A percentile compares a stretch with the other conserved stretches of the same genome.
Conservation (phyloP, 225 moss, liverwort and hornwort genomes). For the Takakia lepidozioides region DNA sequence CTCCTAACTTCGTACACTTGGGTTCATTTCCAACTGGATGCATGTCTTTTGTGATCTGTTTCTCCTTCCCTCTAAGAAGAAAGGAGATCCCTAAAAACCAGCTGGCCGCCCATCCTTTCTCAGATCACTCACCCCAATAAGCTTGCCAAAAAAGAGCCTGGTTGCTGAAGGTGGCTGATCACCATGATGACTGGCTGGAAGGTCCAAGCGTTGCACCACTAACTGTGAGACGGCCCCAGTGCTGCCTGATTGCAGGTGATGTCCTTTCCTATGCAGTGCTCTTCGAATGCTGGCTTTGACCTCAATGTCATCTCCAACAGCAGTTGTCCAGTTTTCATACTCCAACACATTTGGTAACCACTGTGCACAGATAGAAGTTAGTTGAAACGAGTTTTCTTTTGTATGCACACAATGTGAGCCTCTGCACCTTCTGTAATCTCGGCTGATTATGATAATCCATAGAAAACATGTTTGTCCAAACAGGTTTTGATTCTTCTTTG, state of each 20-base stretch:
- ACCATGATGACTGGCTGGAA: background rate
- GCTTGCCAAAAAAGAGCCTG: constrained; percentile 22
- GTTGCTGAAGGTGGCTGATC: background rate
- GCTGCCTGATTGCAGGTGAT: constrained; percentile 19
- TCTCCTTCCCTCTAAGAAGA: no score
- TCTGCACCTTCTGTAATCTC: no score
- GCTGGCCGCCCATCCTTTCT: constrained; percentile 81
- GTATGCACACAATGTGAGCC: no score
- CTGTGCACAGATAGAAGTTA: no score
- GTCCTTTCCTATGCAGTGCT: constrained; percentile 29
- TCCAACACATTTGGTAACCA: constrained; percentile 40
- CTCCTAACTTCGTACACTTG: no score
- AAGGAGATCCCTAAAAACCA: constrained; percentile 53
- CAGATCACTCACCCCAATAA: constrained; percentile 64
- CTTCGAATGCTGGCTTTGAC: constrained; percentile 10
- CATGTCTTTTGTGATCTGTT: no score
- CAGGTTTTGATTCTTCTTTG: no score
- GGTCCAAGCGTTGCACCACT: constrained; percentile 44
- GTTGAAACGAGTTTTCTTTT: no score
- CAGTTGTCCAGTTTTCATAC: constrained; percentile 70
- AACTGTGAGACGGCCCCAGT: constrained; percentile 54
- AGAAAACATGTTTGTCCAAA: no score
- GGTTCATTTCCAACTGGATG: no score
- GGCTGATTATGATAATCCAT: no score
- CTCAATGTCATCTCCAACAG: constrained; percentile 42